Conservation (phyloP, 345 rosid species). For the Noccaea bulbosa region DNA sequence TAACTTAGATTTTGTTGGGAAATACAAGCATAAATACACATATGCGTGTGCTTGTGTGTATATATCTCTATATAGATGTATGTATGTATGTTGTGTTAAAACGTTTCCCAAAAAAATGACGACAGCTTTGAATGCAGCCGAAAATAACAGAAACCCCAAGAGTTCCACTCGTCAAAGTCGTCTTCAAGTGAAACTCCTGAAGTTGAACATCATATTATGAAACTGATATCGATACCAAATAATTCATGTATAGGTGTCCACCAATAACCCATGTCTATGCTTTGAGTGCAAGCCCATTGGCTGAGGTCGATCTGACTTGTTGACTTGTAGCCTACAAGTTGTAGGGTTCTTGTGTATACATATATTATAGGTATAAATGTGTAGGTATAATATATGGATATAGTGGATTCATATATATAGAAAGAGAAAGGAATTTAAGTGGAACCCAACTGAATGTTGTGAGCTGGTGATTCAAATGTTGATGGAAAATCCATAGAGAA, state of each 20-base stretch:
- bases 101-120: constrained; percentile 20
- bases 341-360: constrained; percentile 21
- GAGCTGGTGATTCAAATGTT: constrained; percentile 52
- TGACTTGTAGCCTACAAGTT: constrained; percentile 30
- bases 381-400: constrained; percentile 2
- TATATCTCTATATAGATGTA: background rate
- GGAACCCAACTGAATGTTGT: constrained; percentile 37
- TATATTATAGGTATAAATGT: background rate
- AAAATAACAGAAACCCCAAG: constrained; percentile 35
- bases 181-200: constrained; percentile 43
- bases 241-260: constrained; percentile 36
- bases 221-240: constrained; percentile 28
- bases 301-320: constrained; percentile 31
- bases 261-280: constrained; percentile 30
- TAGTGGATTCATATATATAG: background rate
- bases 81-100: background rate
- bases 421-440: constrained; percentile 33
- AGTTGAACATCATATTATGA: constrained; percentile 28
- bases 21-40: background rate
- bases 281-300: constrained; percentile 38
- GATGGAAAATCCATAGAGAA: constrained; percentile 47
- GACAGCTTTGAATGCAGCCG: constrained; percentile 31
- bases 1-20: constrained; percentile 26
- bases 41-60: background rate
- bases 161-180: constrained; percentile 38